These are phyloP conservation scores for Lithocarpus polystachyus DNA, from an alignment of 306 rosid species.

Conservation along the genomic window DNA sequence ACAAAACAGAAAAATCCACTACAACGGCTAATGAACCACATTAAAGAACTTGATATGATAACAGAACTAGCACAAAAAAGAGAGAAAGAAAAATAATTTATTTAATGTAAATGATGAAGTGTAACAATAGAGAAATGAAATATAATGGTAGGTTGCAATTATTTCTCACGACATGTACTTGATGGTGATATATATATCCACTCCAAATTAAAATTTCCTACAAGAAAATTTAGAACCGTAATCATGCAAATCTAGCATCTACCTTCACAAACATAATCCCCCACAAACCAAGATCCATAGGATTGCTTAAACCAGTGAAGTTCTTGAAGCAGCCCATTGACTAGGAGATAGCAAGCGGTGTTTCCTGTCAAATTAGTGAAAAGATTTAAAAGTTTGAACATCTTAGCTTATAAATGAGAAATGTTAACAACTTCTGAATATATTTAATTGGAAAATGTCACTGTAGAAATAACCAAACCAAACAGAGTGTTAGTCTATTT, in stretches of 20 bases:
- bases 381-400: neutral
- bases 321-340: slow-evolving; percentile 72
- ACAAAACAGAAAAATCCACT: neutral
- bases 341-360: slow-evolving; percentile 55
- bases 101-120: neutral
- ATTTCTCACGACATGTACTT: neutral
- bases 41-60: neutral
- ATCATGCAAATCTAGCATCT: slow-evolving; percentile 18
- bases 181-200: neutral
- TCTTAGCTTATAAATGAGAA: neutral
- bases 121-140: neutral
- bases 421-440: neutral
- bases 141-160: neutral
- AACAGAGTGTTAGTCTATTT: neutral
- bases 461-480: neutral
- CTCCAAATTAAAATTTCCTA: neutral
- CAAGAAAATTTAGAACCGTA: neutral
- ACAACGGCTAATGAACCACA: neutral
- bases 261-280: slow-evolving; percentile 81
- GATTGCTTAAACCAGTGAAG: slow-evolving; percentile 85
- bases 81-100: neutral
- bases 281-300: slow-evolving; percentile 90
- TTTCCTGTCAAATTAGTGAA: slow-evolving; percentile 48
- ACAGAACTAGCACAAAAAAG: neutral
- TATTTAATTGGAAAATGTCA: neutral